A percentile compares a stretch with the other conserved stretches of the same genome.
Conservation (phyloP, 441 rosid genomes). For the Eutrema salsugineum region DNA sequence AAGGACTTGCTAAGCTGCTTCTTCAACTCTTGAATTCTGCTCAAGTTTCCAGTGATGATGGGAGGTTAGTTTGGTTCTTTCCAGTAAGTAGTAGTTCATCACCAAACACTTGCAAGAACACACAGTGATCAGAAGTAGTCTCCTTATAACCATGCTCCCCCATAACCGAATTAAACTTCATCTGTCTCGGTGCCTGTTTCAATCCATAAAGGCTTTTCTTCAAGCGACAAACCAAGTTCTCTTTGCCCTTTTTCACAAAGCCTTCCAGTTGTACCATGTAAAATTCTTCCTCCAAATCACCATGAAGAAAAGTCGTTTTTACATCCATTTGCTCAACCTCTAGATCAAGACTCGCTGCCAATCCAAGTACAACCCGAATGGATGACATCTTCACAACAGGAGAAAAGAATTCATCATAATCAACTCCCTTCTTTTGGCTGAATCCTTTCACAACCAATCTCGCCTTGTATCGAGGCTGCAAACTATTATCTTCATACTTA, state of each 20-base stretch:
- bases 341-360: no score
- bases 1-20: background rate
- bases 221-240: background rate
- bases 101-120: background rate
- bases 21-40: background rate
- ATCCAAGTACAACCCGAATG: no score
- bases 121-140: background rate
- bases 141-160: background rate
- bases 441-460: no score
- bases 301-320: background rate
- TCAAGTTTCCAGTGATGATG: background rate
- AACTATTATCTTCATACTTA: no score
- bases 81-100: background rate
- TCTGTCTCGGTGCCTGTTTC: background rate
- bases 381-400: no score
- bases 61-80: no score
- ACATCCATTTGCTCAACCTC: background rate
- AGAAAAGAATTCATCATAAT: no score
- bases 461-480: no score
- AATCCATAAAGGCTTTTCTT: background rate
- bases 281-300: constrained; percentile 5
- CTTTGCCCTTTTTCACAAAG: background rate
- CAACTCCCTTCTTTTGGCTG: no score
- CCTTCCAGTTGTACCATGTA: background rate
- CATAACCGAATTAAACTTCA: background rate